Conservation (phyloP, 805 yeast genomes). For the Brettanomyces nanus region DNA sequence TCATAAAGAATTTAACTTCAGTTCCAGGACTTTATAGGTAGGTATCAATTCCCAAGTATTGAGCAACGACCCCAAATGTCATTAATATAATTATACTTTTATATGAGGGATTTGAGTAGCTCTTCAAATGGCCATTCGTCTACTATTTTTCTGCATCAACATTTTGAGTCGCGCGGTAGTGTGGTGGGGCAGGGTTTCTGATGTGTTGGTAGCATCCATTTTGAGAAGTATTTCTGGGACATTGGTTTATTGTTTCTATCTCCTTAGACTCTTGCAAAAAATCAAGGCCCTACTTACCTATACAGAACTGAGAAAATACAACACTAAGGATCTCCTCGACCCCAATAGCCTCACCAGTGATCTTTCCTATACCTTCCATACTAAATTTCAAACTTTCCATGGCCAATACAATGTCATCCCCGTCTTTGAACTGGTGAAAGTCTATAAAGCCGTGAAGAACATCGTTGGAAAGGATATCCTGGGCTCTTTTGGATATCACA, state of each 20-base stretch:
- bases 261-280: slow-evolving; percentile 10
- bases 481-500: slow-evolving; percentile 64
- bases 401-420: slow-evolving; percentile 71
- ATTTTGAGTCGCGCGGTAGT: too few species aligned
- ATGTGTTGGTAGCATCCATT: slow-evolving; percentile 31
- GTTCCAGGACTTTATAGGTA: slow-evolving; percentile 40
- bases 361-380: slow-evolving; percentile 81
- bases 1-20: slow-evolving; percentile 41
- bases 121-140: slow-evolving; percentile 55
- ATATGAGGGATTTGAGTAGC: slow-evolving; percentile 45
- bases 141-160: too few species aligned
- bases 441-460: slow-evolving; percentile 69
- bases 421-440: slow-evolving; percentile 40
- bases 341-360: slow-evolving; percentile 85
- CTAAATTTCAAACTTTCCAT: slow-evolving; percentile 67
- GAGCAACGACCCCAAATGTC: slow-evolving; percentile 22
- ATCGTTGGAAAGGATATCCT: slow-evolving; percentile 66
- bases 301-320: slow-evolving; percentile 86
- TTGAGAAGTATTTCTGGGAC: slow-evolving; percentile 29
- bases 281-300: slow-evolving; percentile 38
- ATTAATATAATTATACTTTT: slow-evolving; percentile 41
- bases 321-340: slow-evolving; percentile 87
- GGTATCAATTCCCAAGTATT: slow-evolving; percentile 36
- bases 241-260: slow-evolving; percentile 33
- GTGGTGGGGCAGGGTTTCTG: slow-evolving; percentile 32